phyloP scores from a whole-genome alignment of 2,329 filamentous ascomycete species.

The Myriosclerotinia scirpicola region DNA sequence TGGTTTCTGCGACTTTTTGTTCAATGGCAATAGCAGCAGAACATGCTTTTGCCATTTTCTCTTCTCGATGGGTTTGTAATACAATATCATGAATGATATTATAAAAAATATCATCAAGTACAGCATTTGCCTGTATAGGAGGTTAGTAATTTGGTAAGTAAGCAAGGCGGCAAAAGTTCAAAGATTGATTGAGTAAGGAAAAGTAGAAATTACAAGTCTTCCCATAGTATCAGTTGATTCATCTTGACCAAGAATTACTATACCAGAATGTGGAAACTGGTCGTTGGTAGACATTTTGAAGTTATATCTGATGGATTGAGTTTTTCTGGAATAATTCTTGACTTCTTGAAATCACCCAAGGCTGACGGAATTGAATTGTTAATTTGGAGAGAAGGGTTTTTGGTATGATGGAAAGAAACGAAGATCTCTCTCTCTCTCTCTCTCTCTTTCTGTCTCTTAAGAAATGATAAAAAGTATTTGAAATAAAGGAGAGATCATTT shows the following conservation, averaged over 20 bases:
- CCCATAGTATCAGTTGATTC: conserved; percentile 49
- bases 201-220: conserved; percentile 53
- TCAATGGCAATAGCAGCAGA: conserved; percentile 65
- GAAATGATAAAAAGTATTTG: conserved; percentile 1
- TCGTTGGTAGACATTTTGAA: conserved; percentile 37
- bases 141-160: conserved; percentile 28
- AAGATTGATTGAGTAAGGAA: conserved; percentile 8
- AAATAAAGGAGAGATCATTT: conserved; percentile 3
- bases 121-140: conserved; percentile 54
- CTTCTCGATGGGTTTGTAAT: conserved; percentile 72
- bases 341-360: background rate
- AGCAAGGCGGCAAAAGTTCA: conserved; percentile 25
- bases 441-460: background rate
- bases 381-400: background rate
- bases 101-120: conserved; percentile 74
- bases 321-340: background rate
- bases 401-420: background rate
- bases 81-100: conserved; percentile 76
- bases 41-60: conserved; percentile 71
- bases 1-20: conserved; percentile 45
- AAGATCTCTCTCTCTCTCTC: conserved; percentile 1
- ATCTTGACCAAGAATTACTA: conserved; percentile 53
- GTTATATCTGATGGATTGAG: background rate
- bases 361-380: conserved; percentile 9
- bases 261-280: conserved; percentile 43